Evolutionary conservation across 805 yeast genomes (phyloP).

Genomic region (Tetrapisispora taiwanensis): DNA sequence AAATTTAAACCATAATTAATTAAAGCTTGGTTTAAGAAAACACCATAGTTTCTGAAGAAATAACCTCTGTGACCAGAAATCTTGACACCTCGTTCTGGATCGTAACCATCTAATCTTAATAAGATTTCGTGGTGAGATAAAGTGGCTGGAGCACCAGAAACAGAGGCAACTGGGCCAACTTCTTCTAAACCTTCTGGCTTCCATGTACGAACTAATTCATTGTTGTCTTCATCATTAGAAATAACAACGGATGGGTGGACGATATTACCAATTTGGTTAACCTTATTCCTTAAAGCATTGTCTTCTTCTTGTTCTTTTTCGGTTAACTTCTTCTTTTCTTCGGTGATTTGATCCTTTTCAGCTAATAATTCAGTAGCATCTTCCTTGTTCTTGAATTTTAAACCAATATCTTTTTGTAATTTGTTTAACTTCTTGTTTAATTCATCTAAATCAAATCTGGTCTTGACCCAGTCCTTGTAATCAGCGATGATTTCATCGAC

Average conservation of each 20-base stretch:
- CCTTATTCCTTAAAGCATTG: conserved; percentile 60
- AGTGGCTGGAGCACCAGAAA: conserved; percentile 62
- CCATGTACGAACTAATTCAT: conserved; percentile 82
- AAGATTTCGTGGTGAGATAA: conserved; percentile 94
- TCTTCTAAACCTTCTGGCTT: conserved; percentile 59
- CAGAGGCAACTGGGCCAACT: conserved; percentile 59
- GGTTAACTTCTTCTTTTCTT: conserved; percentile 56
- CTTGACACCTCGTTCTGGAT: conserved; percentile 97
- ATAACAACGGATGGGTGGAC: conserved; percentile 88
- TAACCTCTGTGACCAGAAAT: conserved; percentile 98
- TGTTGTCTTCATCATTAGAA: conserved; percentile 83
- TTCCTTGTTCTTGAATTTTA: conserved; percentile 87
- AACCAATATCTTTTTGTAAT: conserved; percentile 87
- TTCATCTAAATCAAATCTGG: conserved; percentile 83
- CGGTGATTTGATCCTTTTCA: conserved; percentile 66
- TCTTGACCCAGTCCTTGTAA: conserved; percentile 86
- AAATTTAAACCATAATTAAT: conserved; percentile 90
- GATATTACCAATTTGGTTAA: conserved; percentile 84
- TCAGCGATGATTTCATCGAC: conserved; percentile 91
- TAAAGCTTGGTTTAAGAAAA: conserved; percentile 93
- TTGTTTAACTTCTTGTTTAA: conserved; percentile 80
- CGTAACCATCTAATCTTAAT: conserved; percentile 92
- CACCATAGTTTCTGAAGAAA: conserved; percentile 91
- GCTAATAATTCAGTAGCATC: conserved; percentile 78
- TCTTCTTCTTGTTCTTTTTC: conserved; percentile 75